Evolutionary conservation across 2,329 filamentous ascomycete genomes (phyloP).

Genomic region (Talaromyces sp.): DNA sequence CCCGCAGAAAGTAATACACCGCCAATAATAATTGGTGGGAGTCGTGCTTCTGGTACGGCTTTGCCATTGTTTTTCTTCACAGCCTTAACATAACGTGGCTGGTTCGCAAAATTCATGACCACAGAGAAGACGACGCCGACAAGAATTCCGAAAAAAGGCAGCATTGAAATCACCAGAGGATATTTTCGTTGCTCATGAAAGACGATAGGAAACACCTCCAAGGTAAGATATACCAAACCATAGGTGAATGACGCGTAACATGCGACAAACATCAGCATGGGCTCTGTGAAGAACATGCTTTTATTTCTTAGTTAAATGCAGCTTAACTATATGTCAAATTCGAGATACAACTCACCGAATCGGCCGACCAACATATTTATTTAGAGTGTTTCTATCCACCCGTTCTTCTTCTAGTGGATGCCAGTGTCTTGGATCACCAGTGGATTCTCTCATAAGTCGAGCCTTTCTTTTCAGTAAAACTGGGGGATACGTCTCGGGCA

Average conservation of each 20-base stretch:
- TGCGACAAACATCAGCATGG: slow-evolving; percentile 43
- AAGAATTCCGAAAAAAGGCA: slow-evolving; percentile 43
- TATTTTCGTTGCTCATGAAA: slow-evolving; percentile 38
- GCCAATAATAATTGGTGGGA: slow-evolving; percentile 44
- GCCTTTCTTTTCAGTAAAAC: slow-evolving; percentile 47
- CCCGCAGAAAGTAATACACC: slow-evolving; percentile 39
- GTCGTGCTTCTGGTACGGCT: slow-evolving; percentile 35
- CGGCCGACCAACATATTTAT: slow-evolving; percentile 40
- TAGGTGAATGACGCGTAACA: slow-evolving; percentile 45
- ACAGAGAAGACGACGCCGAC: slow-evolving; percentile 39
- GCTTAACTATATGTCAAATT: background rate
- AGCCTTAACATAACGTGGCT: slow-evolving; percentile 32
- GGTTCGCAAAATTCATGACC: slow-evolving; percentile 39
- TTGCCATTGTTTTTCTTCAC: slow-evolving; percentile 22
- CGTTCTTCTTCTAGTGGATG: slow-evolving; percentile 6
- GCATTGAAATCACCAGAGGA: slow-evolving; percentile 30
- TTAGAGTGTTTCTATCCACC: slow-evolving; percentile 12
- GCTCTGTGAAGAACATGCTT: slow-evolving; percentile 43
- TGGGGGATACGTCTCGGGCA: slow-evolving; percentile 48
- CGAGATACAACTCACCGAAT: slow-evolving; percentile 17
- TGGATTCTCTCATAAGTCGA: slow-evolving; percentile 41
- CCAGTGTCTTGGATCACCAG: slow-evolving; percentile 23
- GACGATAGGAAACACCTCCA: slow-evolving; percentile 46
- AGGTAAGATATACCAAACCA: slow-evolving; percentile 42
- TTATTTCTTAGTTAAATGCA: background rate